Percentiles rank a stretch among this genome's conserved stretches.
phyloP scores from a whole-genome alignment of 176 grass and related monocot species.

The Zea mays region Zm-B73-REFERENCE-NAM-5.0 NC_050103.1:153126001-153126500 shows the following conservation, averaged over 20 bases:
- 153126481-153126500: conserved; percentile 85
- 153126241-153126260: conserved; percentile 75
- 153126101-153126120: conserved; percentile 36
- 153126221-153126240: conserved; percentile 71
- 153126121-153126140: not conserved
- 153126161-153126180: conserved; percentile 45
- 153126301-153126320: conserved; percentile 70
- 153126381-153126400: conserved; percentile 82
- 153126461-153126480: conserved; percentile 88
- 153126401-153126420: conserved; percentile 72
- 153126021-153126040: conserved; percentile 7
- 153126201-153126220: conserved; percentile 83
- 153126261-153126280: conserved; percentile 78
- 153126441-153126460: conserved; percentile 84
- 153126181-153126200: conserved; percentile 70
- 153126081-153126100: not conserved
- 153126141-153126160: conserved; percentile 8
- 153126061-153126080: conserved; percentile 25
- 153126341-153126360: conserved; percentile 68
- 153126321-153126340: conserved; percentile 75
- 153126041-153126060: conserved; percentile 20
- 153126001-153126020: not conserved
- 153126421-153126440: conserved; percentile 96
- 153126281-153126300: conserved; percentile 86
- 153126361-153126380: conserved; percentile 90